phyloP scores from a whole-genome alignment of 106 monocot species.

The Xerophyta viscosa region DNA sequence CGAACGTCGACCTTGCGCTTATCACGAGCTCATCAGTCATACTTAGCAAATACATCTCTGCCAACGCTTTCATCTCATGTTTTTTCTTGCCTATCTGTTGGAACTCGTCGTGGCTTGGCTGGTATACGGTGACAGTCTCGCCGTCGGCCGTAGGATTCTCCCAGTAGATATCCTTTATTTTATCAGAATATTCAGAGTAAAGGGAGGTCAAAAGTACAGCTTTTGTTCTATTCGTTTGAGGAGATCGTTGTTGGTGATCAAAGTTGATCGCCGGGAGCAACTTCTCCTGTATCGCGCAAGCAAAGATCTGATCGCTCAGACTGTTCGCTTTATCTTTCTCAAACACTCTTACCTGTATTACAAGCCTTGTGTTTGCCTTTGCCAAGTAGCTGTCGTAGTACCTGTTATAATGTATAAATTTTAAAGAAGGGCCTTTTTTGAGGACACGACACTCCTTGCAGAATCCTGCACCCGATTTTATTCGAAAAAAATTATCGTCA shows the following conservation, averaged over 20 bases:
- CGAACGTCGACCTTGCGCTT: conserved; percentile 61
- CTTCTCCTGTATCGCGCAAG: conserved; percentile 33
- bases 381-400: conserved; percentile 25
- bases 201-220: conserved; percentile 51
- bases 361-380: conserved; percentile 31
- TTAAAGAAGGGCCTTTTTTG: not conserved
- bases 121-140: conserved; percentile 40
- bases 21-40: conserved; percentile 46
- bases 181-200: conserved; percentile 40
- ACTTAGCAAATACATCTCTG: conserved; percentile 68
- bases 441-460: too few relatives aligned
- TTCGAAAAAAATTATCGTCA: too few relatives aligned
- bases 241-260: too few relatives aligned
- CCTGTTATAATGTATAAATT: not conserved
- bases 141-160: conserved; percentile 37
- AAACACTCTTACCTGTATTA: conserved; percentile 3
- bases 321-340: not conserved
- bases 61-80: conserved; percentile 69
- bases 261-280: conserved; percentile 20
- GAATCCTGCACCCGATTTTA: too few relatives aligned
- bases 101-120: conserved; percentile 60
- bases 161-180: conserved; percentile 53
- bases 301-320: conserved; percentile 27
- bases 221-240: too few relatives aligned
- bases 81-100: conserved; percentile 41